phyloP scores from a whole-genome alignment of 2,329 filamentous ascomycete genomes.

The Cercospora sp. region DNA sequence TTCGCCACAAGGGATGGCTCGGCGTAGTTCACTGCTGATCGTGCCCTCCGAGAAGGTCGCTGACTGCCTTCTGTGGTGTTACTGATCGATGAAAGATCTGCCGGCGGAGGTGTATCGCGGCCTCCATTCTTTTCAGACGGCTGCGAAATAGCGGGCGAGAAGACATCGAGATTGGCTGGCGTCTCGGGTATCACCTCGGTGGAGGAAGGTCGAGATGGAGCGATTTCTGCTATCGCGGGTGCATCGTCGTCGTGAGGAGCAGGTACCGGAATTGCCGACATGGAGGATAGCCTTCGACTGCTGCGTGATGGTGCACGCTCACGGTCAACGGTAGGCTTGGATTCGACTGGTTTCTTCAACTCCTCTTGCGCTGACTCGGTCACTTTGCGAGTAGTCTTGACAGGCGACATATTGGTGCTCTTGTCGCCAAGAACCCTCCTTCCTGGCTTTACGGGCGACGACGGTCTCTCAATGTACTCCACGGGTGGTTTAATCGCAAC shows the following conservation, averaged over 20 bases:
- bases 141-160: slow-evolving; percentile 49
- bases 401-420: slow-evolving; percentile 42
- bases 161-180: slow-evolving; percentile 38
- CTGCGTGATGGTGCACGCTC: slow-evolving; percentile 35
- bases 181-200: slow-evolving; percentile 32
- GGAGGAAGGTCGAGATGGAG: slow-evolving; percentile 22
- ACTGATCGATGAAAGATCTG: slow-evolving; percentile 39
- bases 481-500: slow-evolving; percentile 30
- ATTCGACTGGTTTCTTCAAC: slow-evolving; percentile 23
- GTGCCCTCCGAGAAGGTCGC: slow-evolving; percentile 48
- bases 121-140: slow-evolving; percentile 37
- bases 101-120: slow-evolving; percentile 47
- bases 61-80: slow-evolving; percentile 39
- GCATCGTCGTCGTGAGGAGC: slow-evolving; percentile 24
- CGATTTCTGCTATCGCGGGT: slow-evolving; percentile 28
- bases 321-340: slow-evolving; percentile 16
- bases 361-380: slow-evolving; percentile 23
- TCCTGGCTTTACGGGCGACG: slow-evolving; percentile 21
- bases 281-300: slow-evolving; percentile 28
- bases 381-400: slow-evolving; percentile 30
- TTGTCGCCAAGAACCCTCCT: slow-evolving; percentile 47
- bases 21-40: slow-evolving; percentile 52
- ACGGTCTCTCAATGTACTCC: slow-evolving; percentile 10
- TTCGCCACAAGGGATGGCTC: slow-evolving; percentile 52
- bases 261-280: slow-evolving; percentile 26